Evolutionary conservation across 2,329 filamentous ascomycete species (phyloP).

Genomic region (Aspergillus arachidicola): DNA sequence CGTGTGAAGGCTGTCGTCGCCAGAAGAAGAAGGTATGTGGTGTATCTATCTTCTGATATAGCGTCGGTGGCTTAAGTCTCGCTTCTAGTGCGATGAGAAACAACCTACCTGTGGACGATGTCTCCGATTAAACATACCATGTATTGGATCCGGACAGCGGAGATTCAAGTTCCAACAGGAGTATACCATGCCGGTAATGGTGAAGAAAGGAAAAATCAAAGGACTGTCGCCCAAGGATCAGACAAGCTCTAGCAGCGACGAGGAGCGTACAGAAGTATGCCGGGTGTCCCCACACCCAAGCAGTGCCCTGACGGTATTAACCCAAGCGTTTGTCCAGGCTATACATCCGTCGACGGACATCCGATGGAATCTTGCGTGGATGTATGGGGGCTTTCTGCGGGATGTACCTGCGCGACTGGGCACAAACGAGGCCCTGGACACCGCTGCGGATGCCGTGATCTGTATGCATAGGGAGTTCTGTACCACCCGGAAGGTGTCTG

Average conservation of each 20-base stretch:
- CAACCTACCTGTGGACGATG: constrained; percentile 52
- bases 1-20: constrained; percentile 55
- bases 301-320: constrained; percentile 36
- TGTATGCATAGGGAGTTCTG: constrained; percentile 32
- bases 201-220: not conserved
- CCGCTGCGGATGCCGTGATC: constrained; percentile 35
- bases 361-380: constrained; percentile 51
- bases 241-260: not conserved
- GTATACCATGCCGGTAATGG: constrained; percentile 1
- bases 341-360: constrained; percentile 44
- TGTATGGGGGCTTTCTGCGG: constrained; percentile 50
- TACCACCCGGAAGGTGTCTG: constrained; percentile 16
- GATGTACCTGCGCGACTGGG: constrained; percentile 52
- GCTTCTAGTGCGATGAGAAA: constrained; percentile 50
- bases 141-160: constrained; percentile 50
- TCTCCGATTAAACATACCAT: constrained; percentile 47
- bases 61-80: not conserved
- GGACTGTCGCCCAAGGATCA: not conserved
- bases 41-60: no score
- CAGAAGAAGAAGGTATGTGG: constrained; percentile 56
- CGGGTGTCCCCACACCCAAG: constrained; percentile 22
- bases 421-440: constrained; percentile 50
- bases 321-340: constrained; percentile 36
- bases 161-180: constrained; percentile 55
- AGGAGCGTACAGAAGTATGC: not conserved